Evolutionary conservation across 148 eudicot genomes (phyloP), one percentile per base, ranked within the genome.

Genomic region (Tetragonia tetragonoides): DNA sequence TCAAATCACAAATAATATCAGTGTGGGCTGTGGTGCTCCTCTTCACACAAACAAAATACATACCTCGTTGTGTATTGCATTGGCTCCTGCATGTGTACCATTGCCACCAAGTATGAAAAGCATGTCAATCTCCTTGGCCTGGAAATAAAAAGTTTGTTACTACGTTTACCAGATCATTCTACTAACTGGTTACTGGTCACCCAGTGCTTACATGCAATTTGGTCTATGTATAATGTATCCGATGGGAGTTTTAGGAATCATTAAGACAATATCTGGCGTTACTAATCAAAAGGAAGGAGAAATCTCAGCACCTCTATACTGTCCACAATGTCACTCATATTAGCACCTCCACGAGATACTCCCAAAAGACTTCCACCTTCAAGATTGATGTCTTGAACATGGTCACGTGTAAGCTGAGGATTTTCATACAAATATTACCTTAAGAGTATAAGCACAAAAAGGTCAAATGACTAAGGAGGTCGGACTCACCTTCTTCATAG

Each of bases 321-420:
- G 67, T 86, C 86, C 51, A 77, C 86, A 81, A 84, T 80, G 70
- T 86, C 86, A 70, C 63, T 82, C 79, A 83, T 84, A 70, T 67
- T 86, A 72, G 86, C 88, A 79, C 88, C 86, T 84, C 86, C 88
- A 79, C 86, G 88, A 69, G 88, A 86, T 40, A 84, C 86, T 70
- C 88, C 88, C 65, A 86, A 78, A 70, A 86, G 83, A 46, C 86
- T 86, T 66, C 88, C 88, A 74, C 88, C 88, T 79, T 79, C 86
- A 77, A 86, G 86, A 79, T 86, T 86, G 54, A 86, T 84, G 79
- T 86, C 86, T 82, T 81, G 88, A 53, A 86, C 88, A 8, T 81
- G 75, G 72, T 86, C 83, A 38, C 84, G 81, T 37, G 86, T 76
- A 79, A 86, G 88, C 88, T 86, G 83, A 84, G 16, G 34, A 79